Evolutionary conservation across 2,329 filamentous ascomycete species (phyloP).

Genomic region (Colletotrichum tamarilloi): DNA sequence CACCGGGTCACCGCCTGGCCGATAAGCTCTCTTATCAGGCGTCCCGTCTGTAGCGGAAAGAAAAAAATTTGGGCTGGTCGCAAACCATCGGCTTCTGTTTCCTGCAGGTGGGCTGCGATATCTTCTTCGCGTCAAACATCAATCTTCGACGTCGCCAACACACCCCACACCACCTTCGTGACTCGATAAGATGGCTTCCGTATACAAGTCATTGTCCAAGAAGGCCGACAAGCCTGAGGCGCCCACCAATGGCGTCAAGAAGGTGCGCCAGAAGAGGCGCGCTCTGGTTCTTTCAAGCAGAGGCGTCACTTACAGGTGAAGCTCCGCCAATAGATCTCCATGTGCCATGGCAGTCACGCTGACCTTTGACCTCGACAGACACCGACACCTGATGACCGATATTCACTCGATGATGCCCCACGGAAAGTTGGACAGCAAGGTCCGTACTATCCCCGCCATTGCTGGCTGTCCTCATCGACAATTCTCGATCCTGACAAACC

Average conservation of each 20-base stretch:
- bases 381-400: slow-evolving; percentile 93
- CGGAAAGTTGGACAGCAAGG: slow-evolving; percentile 50
- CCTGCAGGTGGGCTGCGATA: not conserved
- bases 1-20: not conserved
- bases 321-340: not conserved
- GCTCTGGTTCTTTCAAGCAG: slow-evolving; percentile 92
- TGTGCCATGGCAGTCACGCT: not conserved
- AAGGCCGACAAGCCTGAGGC: slow-evolving; percentile 61
- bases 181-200: slow-evolving; percentile 69
- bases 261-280: slow-evolving; percentile 71
- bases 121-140: not conserved
- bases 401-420: slow-evolving; percentile 90
- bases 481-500: not conserved
- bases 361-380: slow-evolving; percentile 62
- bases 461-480: not conserved
- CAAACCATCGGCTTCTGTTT: not conserved
- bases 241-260: slow-evolving; percentile 60
- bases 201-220: slow-evolving; percentile 81
- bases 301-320: slow-evolving; percentile 87
- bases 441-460: not conserved
- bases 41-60: not conserved
- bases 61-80: slow-evolving; percentile 4
- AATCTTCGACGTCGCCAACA: not conserved
- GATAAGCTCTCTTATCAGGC: slow-evolving; percentile 23
- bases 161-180: not conserved